Evolutionary conservation across 2,329 filamentous ascomycete species (phyloP), one percentile per base, ranked within the genome.

Genomic region (Chaetomiaceae sp.): DNA sequence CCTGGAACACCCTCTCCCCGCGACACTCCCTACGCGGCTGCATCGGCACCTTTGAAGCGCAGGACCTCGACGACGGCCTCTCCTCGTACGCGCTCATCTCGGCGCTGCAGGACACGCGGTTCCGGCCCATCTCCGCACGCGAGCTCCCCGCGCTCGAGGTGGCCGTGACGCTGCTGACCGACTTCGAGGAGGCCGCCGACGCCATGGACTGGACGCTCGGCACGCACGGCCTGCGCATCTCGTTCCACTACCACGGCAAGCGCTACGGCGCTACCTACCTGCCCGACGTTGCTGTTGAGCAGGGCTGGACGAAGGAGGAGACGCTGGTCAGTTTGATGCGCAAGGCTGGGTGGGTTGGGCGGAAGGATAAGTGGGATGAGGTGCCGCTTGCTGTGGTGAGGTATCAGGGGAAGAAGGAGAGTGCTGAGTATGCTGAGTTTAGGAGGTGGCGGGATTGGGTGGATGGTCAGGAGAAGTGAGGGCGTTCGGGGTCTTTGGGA

Each of bases 221-320:
- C 55, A 81, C 75, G 2, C 93, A 99, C 68, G 93, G 93, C 3
- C 75, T 97, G 43, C 83, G 90, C 38, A 90, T 99, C 59, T 85
- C 82, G 44, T 97, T 99, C 70, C 75, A 76, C n/a, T 76, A 89
- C 60, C 78, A 83, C 58, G 83, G 83, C 14, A 78, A 83, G 44
- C 81, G 86, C 41, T 89, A 89, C 64, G 88, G 90, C 14, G 81
- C 89, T 1, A 96, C 93, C 0, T 99, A 97, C 64, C 77, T 99
- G 13, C 93, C 93, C 0, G 89, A 96, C 65, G 90, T 99, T 5
- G 87, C 92, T 9, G 73, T 79, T 1, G 93, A 99, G 73, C 93
- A 97, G 67, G 91, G 89, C 14, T 99, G 93, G 93, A 88, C 80
- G 10, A 91, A 93, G 69, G 91, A 97, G 66, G 89, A 97, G 75